Percentiles rank a stretch among this genome's conserved stretches.
Conservation (phyloP, 495 filamentous ascomycete genomes). For the Poronia punctata region DNA sequence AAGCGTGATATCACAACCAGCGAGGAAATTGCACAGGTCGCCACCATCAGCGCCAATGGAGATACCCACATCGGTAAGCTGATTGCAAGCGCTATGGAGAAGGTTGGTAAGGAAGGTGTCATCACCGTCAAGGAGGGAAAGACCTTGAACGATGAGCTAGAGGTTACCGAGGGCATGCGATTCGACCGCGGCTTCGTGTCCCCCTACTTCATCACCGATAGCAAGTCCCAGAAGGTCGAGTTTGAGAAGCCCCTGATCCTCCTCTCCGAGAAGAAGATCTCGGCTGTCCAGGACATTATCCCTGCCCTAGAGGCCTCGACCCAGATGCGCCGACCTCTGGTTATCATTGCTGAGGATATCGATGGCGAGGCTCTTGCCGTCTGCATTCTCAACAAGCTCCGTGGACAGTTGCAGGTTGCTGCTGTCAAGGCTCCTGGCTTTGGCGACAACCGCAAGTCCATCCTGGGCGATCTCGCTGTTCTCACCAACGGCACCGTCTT, state of each 20-base stretch:
- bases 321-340: conserved; percentile 85
- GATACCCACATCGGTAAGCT: conserved; percentile 92
- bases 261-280: conserved; percentile 99
- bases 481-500: conserved; percentile 97
- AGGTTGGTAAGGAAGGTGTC: conserved; percentile 98
- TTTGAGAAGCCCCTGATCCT: conserved; percentile 99
- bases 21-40: conserved; percentile 95
- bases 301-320: conserved; percentile 95
- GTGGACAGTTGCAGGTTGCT: conserved; percentile 95
- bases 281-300: conserved; percentile 95
- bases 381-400: conserved; percentile 99
- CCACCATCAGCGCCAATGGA: conserved; percentile 95
- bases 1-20: conserved; percentile 96
- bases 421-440: conserved; percentile 99
- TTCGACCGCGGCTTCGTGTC: conserved; percentile 98
- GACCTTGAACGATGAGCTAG: conserved; percentile 95
- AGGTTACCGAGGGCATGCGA: conserved; percentile 98
- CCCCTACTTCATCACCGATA: conserved; percentile 98
- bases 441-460: conserved; percentile 99
- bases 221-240: conserved; percentile 97
- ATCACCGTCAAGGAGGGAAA: conserved; percentile 99
- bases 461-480: conserved; percentile 90
- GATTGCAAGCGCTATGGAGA: conserved; percentile 98
- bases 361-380: conserved; percentile 97
- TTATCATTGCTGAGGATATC: conserved; percentile 99